Evolutionary conservation across 306 rosid species (phyloP), one percentile per base, ranked within the genome.

Genomic region (Pterocarpus macrocarpus): DNA sequence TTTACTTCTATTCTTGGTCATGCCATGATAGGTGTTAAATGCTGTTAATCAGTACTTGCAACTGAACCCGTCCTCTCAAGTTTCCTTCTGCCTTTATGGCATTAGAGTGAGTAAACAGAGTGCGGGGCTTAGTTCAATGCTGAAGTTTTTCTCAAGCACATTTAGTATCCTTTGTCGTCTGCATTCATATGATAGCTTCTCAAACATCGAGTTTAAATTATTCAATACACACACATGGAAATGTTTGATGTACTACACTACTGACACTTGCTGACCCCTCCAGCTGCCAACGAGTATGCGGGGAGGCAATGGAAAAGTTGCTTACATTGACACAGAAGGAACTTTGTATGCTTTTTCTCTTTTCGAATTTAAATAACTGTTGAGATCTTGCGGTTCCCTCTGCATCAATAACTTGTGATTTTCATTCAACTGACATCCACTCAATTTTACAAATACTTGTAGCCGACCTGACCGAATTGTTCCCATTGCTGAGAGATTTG

Each of bases 231-330:
- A 28, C 68, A 30, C 43, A 67, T 8, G 45, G 63, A 84, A 64
- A 81, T 36, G 15, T 22, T 58, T 68, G 76, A 11, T 38, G 33
- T 28, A 65, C 61, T 28, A 65, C 61, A 41, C 76, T 76, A 66
- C 85, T 86, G 77, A 64, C 45, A 34, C 38, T 68, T 85, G 45
- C 14, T 62, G 73, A 45, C 32, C 66, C 43, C 61, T 80, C 83
- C 91, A 95, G 99, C 95, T 95, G 80, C 99, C 99, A 53, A 91
- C 90, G 33, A 80, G 65, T 79, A 95, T 95, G 98, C 81, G 82
- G 50, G 98, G 98, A 85, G 98, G 98, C 78, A 92, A 91, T 63
- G 98, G 98, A 78, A 95, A 95, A 88, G 97, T 95, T 85, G 98
- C 98, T 64, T 92, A 92, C 91, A 91, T 95, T 75, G 99, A 95